Evolutionary conservation across 108 stramenopile genomes (phyloP), one percentile per base, ranked within the genome.

Genomic region (Cyclostephanos invisitatus): DNA sequence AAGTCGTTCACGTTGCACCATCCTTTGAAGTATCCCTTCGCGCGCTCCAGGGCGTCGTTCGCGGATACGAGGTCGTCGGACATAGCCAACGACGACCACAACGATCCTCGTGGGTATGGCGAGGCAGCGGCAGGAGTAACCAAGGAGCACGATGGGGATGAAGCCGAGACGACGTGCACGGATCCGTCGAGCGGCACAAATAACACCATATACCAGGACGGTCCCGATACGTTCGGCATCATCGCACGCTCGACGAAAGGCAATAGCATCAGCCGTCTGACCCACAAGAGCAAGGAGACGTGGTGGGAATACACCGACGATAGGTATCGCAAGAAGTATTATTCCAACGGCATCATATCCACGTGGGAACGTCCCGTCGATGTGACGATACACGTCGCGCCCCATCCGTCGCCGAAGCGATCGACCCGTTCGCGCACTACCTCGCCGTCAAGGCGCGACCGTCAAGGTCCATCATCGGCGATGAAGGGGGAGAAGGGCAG

Each of bases 271-370:
- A 14, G 44, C 3, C 44, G 3, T 15, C 12, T 15, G 15, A 15
- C 62, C 22, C 7, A 21, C 12, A 21, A 27, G 62, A 27, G 21
- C 2, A 42, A 42, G 62, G 12, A 22, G 62, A 36, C 8, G 2
- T 62, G 27, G 62, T 38, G 47, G 27, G 62, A 62, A 22, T 42
- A 62, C 62, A 42, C 32, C 2, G 62, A 62, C 12, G 62, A 62
- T 12, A 42, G 8, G 12, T 38, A 4, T 9, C 36, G 62, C 0
- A 62, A 17, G 62, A 62, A 62, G 62, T 62, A 62, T 48, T 62
- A 62, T 48, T 47, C 44, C 0, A 22, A 62, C 5, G 62, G 62
- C 2, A 0, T 42, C 8, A 27, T 38, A 38, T 27, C 62, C 10
- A 47, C 37, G 37, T 62, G 62, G 62, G 62, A 42, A 48, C 7